Conservation (phyloP, 208 protist species). For the Trypanosoma brucei region DNA sequence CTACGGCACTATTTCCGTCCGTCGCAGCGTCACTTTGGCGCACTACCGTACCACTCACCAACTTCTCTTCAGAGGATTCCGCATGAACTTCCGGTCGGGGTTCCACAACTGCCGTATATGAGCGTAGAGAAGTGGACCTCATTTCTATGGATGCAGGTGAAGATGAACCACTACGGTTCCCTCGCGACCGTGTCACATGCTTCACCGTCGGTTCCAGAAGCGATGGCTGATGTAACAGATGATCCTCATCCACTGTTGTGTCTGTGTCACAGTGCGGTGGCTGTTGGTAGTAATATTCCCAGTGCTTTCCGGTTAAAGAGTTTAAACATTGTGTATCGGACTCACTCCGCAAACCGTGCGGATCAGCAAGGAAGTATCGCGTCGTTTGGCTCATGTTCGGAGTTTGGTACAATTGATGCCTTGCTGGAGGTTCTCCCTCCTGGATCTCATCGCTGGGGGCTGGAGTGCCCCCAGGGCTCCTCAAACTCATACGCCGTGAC, state of each 20-base stretch:
- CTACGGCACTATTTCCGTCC: neutral
- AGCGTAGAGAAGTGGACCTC: neutral
- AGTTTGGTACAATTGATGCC: too few species aligned
- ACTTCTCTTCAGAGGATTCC: neutral
- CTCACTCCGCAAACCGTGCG: neutral
- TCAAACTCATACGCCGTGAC: too few species aligned
- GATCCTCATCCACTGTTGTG: slow-evolving; percentile 1
- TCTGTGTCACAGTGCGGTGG: neutral
- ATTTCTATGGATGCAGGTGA: neutral
- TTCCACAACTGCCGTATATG: too few species aligned
- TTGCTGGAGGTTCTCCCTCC: too few species aligned
- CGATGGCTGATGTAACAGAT: neutral
- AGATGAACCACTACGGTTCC: neutral
- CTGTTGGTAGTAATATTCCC: neutral
- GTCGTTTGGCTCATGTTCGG: too few species aligned
- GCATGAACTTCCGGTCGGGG: neutral
- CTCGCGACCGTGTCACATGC: neutral
- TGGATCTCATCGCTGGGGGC: too few species aligned
- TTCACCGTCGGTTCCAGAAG: neutral
- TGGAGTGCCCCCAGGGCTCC: too few species aligned
- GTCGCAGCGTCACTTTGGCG: neutral
- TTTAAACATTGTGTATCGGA: neutral
- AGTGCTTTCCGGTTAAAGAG: neutral
- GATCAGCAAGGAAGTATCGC: too few species aligned
- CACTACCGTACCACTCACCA: neutral